Base-by-base conservation (phyloP, 2,329 filamentous ascomycete genomes). In the Alternaria tenuissima region DNA sequence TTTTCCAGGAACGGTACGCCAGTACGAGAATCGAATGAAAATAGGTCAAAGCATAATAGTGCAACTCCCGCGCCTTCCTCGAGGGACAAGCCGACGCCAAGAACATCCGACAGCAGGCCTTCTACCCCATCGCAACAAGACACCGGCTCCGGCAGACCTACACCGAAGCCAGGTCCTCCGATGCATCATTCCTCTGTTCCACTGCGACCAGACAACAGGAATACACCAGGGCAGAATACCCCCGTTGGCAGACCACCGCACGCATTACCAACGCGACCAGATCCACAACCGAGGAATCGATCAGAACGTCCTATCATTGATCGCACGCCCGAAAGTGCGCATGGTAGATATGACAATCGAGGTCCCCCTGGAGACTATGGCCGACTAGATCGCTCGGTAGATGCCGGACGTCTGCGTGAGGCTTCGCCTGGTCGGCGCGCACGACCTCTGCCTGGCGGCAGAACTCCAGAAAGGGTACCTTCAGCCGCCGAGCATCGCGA, bases 221-320 rank as follows among this genome's bases (percentile, higher is more conserved):
- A 74, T 59, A 65, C 71, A 28, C 61, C 66, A 8, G 61, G 52
- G 20, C 76, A 78, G 49, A 57, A 63, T n/a, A 54, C 69, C 24
- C 62, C 68, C 39, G 57, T 64, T 42, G 65, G 68, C 24, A 73
- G 76, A 57, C 60, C 67, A 47, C 68, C 78, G 28, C 81, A 81
- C 63, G 76, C 76, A 16, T 77, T 90, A 7, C 88, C 88, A 1
- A 87, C 78, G 55, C 82, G 87, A 55, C 87, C 87, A 16, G 86
- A 89, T 63, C 82, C 87, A 11, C 86, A 85, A 7, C 85, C 85
- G 0, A 80, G 81, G 24, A 47, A 63, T 20, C 71, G 76, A 41
- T 47, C 63, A 22, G 75, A 78, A 38, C 76, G 77, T 32, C 63
- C 69, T n/a, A 38, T 55, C n/a, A 56, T 57, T 28, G 78, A 79